Base-by-base conservation (phyloP, 2,329 filamentous ascomycete genomes). In the Exophiala bonariae region DNA sequence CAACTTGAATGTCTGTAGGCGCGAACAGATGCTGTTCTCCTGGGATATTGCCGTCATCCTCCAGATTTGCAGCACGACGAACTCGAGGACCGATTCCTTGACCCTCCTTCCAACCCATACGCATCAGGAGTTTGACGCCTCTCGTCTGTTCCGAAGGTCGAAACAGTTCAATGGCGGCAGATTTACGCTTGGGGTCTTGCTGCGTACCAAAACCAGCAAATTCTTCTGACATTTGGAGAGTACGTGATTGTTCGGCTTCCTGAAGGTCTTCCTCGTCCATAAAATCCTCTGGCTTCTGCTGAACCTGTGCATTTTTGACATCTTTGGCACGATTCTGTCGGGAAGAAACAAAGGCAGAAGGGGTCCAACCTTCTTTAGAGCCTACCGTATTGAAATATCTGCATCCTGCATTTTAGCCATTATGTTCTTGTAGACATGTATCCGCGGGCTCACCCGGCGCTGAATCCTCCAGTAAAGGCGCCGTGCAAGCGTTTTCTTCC, bases 341-440 rank as follows among this genome's bases (percentile, higher is more conserved):
- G 41, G 91, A 96, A 5, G 92, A 97, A 8, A 95, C 85, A 66
- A 97, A 99, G 0, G 88, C 86, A 17, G 89, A 84, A 2, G 93
- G 93, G 1, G 89, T 85, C 92, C 92, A 99, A 73, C 93, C 93
- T 76, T 99, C 92, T 69, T 97, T 97, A 47, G 92, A 96, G 43
- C 93, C 93, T 58, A 97, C 93, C 4, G 91, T 96, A 66, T 99
- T 99, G 73, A 93, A 97, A 71, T 97, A 96, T 59, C 89, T 92
- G 67, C 54, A 62, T 50, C 50, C 44, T 52, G 52, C 58, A 33
- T 56, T 63, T 70, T 63, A 66, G 61, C 59, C 57, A 49, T 61
- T 50, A 48, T 62, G 60, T 59, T 50, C 57, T 61, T 59, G 58
- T 54, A 52, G 50, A 51, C 45, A 43, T 54, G 54, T 55, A 49